Evolutionary conservation across 2,329 filamentous ascomycete genomes (phyloP), one percentile per base, ranked within the genome.

Genomic region (Hypoxylon sp.): DNA sequence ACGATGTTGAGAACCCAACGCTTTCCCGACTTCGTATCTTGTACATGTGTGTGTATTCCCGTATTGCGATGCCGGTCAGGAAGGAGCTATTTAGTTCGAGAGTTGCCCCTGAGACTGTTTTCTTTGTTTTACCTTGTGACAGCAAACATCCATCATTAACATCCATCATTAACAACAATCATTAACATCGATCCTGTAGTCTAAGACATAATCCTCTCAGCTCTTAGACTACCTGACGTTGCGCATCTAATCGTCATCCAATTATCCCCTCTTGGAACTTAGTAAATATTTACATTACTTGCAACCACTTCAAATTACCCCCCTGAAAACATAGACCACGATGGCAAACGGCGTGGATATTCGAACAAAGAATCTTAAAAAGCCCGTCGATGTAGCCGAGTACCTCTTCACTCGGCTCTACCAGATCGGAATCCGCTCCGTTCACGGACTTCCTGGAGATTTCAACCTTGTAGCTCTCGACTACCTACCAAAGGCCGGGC

Each of bases 401-500:
- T 92, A 92, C 74, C 85, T 92, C 74, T 92, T 91, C 77, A 85
- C 82, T 50, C 84, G 91, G 60, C 83, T 92, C 13, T 82, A 87
- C 70, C 85, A 92, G 76, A 80, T 92, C 37, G 90, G 90, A 31
- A 85, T 92, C 33, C 83, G 85, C 59, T 91, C 89, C 10, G 82
- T 92, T 61, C 90, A 92, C 73, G 90, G 90, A 50, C 80, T 92
- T n/a, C 90, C 91, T 3, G 90, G 89, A 17, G 91, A 94, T 79
- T 93, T 91, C 81, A 93, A 93, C 77, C 84, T 93, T 53, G 84
- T 88, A 14, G 85, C 90, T 8, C 84, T 93, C 24, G 91, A 93
- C 78, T 91, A 91, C 77, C 80, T 93, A 47, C 82, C 85, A 24
- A 83, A 86, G 37, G 82, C 82, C 52, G 86, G 84, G 5, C 80